Conservation (phyloP, 768 basidiomycete species). For the Cyathus striatus region DNA sequence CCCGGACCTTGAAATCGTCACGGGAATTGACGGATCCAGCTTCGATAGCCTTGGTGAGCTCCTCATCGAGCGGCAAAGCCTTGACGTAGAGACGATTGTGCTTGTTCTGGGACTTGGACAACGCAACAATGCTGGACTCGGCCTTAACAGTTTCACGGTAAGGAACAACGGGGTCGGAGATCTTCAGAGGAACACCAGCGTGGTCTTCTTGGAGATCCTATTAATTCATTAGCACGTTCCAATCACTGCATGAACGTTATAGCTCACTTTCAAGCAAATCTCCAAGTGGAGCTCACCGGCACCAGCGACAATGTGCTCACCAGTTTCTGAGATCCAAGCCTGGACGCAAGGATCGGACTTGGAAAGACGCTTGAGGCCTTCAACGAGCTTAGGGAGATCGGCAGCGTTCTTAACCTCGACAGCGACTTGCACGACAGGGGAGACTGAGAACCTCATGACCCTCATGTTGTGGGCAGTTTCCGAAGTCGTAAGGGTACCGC, state of each 20-base stretch:
- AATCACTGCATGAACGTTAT: background rate
- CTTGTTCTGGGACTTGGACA: constrained; percentile 99
- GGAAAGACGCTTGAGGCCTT: constrained; percentile 99
- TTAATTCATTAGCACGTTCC: constrained; percentile 1
- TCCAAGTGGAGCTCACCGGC: constrained; percentile 99
- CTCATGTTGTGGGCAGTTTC: constrained; percentile 99
- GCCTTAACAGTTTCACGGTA: constrained; percentile 97
- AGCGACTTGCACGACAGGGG: constrained; percentile 97
- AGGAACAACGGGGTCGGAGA: constrained; percentile 95
- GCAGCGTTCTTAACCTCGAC: constrained; percentile 99
- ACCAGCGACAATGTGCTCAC: constrained; percentile 99
- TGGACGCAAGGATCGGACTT: constrained; percentile 99
- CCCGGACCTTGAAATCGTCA: constrained; percentile 97
- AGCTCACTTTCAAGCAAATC: constrained; percentile 90
- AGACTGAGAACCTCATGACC: constrained; percentile 99
- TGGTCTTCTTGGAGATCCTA: constrained; percentile 99
- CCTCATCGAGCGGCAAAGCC: constrained; percentile 91
- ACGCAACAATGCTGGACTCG: constrained; percentile 91
- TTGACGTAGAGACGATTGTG: constrained; percentile 98
- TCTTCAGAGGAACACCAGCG: constrained; percentile 98
- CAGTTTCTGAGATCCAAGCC: constrained; percentile 85
- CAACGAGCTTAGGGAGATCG: constrained; percentile 98
- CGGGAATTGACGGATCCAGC: constrained; percentile 77
- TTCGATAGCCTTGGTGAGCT: constrained; percentile 92
- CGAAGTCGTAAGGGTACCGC: constrained; percentile 93